phyloP scores from a whole-genome alignment of 2,329 filamentous ascomycete genomes.

The Colletotrichum acutatum region DNA sequence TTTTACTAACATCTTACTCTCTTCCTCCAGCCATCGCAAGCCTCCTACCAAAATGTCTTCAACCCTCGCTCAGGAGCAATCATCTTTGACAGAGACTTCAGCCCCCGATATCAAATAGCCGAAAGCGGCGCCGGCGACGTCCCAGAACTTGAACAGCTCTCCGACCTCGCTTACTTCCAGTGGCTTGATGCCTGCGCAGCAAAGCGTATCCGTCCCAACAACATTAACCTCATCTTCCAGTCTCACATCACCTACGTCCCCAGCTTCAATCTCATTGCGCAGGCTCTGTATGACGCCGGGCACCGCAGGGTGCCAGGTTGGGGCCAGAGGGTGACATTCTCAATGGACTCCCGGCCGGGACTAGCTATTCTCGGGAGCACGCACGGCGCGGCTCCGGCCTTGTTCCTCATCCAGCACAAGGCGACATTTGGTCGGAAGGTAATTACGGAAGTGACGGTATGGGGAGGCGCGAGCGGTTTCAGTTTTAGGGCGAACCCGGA shows the following conservation, averaged over 20 bases:
- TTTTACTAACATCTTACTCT: neutral
- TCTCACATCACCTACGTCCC: neutral
- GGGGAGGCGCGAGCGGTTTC: neutral
- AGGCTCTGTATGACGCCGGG: neutral
- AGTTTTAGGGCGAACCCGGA: neutral
- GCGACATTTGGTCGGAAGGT: neutral
- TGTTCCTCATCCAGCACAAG: slow-evolving; percentile 11
- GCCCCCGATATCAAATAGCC: neutral
- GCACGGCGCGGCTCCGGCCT: neutral
- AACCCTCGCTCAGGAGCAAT: neutral
- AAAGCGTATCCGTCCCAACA: rapidly evolving
- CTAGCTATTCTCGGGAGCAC: neutral
- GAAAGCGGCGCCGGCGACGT: neutral
- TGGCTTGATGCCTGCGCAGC: neutral
- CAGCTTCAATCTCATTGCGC: neutral
- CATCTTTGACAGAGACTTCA: neutral
- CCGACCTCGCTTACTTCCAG: slow-evolving; percentile 13
- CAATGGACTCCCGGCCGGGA: neutral
- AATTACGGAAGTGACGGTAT: neutral
- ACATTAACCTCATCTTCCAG: neutral
- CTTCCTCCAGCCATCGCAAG: neutral
- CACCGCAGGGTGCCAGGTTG: neutral
- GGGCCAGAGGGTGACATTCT: neutral
- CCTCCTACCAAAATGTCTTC: neutral
- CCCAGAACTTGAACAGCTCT: neutral